Evolutionary conservation across 331 rosid species (phyloP).

Genomic region (Pyracantha coccinea): DNA sequence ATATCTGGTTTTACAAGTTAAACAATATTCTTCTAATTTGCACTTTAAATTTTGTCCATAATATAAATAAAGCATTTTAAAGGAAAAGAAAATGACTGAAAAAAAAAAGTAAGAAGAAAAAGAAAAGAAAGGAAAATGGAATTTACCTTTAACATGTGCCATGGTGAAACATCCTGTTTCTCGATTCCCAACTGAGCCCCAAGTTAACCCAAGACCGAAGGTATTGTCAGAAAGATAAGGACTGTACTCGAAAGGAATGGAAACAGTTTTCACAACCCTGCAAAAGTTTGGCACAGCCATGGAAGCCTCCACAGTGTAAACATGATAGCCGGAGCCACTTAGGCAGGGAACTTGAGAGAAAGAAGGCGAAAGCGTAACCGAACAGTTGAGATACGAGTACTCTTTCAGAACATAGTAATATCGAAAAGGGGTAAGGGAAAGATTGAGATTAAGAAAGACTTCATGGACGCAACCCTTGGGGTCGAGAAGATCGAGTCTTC

Average conservation of each 20-base stretch:
- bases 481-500: slow-evolving; percentile 52
- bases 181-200: slow-evolving; percentile 34
- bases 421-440: slow-evolving; percentile 51
- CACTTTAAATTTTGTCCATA: neutral
- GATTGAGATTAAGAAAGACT: slow-evolving; percentile 65
- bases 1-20: neutral
- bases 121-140: neutral
- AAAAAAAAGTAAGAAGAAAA: neutral
- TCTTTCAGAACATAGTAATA: slow-evolving; percentile 41
- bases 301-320: slow-evolving; percentile 55
- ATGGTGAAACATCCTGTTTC: slow-evolving; percentile 16
- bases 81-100: neutral
- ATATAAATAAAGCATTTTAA: neutral
- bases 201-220: slow-evolving; percentile 63
- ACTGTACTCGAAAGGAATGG: slow-evolving; percentile 63
- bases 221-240: slow-evolving; percentile 59
- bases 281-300: slow-evolving; percentile 44
- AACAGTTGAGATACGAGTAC: slow-evolving; percentile 57
- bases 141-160: slow-evolving; percentile 33
- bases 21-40: neutral
- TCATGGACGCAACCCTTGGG: slow-evolving; percentile 47
- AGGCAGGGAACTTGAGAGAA: slow-evolving; percentile 56
- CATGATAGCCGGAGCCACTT: slow-evolving; percentile 35
- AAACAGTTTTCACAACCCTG: slow-evolving; percentile 38
- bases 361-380: slow-evolving; percentile 19